phyloP scores from a whole-genome alignment of 106 monocot species.

The Triglochin maritima region DNA sequence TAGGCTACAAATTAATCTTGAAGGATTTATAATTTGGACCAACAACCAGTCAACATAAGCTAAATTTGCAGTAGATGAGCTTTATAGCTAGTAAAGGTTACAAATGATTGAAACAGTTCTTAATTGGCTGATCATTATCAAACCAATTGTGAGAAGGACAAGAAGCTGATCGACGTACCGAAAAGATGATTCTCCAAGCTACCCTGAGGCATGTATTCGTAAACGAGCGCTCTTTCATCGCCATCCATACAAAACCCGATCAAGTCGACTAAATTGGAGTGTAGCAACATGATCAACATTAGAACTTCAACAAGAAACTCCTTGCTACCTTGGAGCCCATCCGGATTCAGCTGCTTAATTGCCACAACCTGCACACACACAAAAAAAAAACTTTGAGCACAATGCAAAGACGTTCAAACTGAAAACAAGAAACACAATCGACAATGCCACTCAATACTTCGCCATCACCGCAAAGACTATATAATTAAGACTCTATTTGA shows the following conservation, averaged over 20 bases:
- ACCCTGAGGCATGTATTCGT: constrained; percentile 83
- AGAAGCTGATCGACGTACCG: constrained; percentile 16
- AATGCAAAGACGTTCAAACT: neutral
- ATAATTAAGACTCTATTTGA: too few relatives aligned
- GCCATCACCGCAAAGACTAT: too few relatives aligned
- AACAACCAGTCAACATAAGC: too few relatives aligned
- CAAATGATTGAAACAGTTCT: neutral
- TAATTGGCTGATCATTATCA: neutral
- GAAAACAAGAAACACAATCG: neutral
- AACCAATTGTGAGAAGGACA: neutral
- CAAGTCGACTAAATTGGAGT: constrained; percentile 60
- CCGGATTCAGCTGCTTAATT: constrained; percentile 60
- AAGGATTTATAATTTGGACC: too few relatives aligned
- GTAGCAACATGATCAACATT: constrained; percentile 54
- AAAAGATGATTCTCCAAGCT: constrained; percentile 84
- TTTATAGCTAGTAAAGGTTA: too few relatives aligned
- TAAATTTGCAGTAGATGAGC: neutral
- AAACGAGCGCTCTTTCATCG: constrained; percentile 63
- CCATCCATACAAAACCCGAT: constrained; percentile 75
- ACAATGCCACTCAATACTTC: too few relatives aligned
- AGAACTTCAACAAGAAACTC: constrained; percentile 80
- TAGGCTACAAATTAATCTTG: too few relatives aligned
- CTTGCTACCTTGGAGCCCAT: constrained; percentile 65
- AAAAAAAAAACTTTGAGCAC: neutral
- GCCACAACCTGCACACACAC: constrained; percentile 71